These are phyloP conservation scores for Pyricularia grisea DNA, from an alignment of 2,329 filamentous ascomycete species.

Conservation along the genomic window DNA sequence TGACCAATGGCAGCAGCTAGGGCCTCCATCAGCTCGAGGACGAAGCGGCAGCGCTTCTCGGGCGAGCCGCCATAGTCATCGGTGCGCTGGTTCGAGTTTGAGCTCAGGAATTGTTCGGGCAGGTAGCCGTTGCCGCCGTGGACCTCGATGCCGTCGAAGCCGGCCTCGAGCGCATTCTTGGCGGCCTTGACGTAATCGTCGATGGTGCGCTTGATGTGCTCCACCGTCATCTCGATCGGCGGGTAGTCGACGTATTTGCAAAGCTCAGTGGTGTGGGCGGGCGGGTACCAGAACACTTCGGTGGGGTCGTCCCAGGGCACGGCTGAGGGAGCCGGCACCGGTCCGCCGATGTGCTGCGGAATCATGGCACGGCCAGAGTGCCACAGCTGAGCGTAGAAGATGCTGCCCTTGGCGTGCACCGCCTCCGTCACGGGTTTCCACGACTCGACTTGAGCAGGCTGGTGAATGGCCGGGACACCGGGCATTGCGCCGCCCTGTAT, in stretches of 20 bases:
- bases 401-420: constrained; percentile 10
- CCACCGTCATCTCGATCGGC: constrained; percentile 29
- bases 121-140: constrained; percentile 31
- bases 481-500: constrained; percentile 4
- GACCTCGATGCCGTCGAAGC: constrained; percentile 36
- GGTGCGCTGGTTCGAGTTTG: constrained; percentile 41
- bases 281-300: constrained; percentile 13
- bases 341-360: background rate
- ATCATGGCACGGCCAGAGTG: constrained; percentile 19
- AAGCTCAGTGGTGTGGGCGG: constrained; percentile 18
- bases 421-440: constrained; percentile 10
- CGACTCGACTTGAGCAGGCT: constrained; percentile 7
- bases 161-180: constrained; percentile 35
- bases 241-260: background rate
- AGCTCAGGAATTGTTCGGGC: constrained; percentile 46
- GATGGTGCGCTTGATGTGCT: constrained; percentile 28
- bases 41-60: constrained; percentile 43
- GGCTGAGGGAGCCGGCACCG: background rate
- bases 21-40: constrained; percentile 40
- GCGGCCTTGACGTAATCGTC: constrained; percentile 20
- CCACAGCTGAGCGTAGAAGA: constrained; percentile 38
- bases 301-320: background rate
- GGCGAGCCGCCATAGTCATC: constrained; percentile 45
- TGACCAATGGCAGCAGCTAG: constrained; percentile 40
- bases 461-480: constrained; percentile 8